Percentiles rank a stretch among this genome's conserved stretches.
phyloP scores from a whole-genome alignment of 2,329 filamentous ascomycete species.

The Tolypocladium nubicola region DNA sequence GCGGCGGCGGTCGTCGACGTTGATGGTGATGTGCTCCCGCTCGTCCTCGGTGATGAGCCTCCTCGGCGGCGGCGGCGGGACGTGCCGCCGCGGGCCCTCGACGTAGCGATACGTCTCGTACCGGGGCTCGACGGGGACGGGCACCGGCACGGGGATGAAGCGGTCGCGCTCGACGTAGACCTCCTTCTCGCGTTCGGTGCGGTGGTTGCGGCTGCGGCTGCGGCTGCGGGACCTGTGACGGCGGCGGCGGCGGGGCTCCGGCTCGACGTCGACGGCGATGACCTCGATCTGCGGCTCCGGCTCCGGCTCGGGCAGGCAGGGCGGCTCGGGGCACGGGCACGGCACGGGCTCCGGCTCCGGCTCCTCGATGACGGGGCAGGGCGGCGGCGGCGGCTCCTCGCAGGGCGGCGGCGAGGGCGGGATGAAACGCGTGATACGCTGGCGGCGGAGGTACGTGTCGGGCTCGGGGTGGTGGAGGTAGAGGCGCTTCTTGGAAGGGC shows the following conservation, averaged over 20 bases:
- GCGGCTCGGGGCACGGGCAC: slow-evolving; percentile 2
- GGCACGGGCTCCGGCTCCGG: slow-evolving; percentile 7
- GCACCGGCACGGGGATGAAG: slow-evolving; percentile 32
- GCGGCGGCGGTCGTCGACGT: slow-evolving; percentile 21
- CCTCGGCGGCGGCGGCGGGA: slow-evolving; percentile 15
- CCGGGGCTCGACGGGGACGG: slow-evolving; percentile 26
- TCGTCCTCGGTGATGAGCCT: slow-evolving; percentile 21
- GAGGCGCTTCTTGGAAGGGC: slow-evolving; percentile 26
- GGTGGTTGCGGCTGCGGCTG: slow-evolving; percentile 14
- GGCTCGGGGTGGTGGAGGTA: slow-evolving; percentile 29
- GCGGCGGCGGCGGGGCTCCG: slow-evolving; percentile 12
- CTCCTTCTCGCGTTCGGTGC: slow-evolving; percentile 27
- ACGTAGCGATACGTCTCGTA: slow-evolving; percentile 44
- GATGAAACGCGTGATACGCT: slow-evolving; percentile 26
- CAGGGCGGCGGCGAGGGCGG: slow-evolving; percentile 22
- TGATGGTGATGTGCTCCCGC: slow-evolving; percentile 13
- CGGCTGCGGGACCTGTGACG: slow-evolving; percentile 14
- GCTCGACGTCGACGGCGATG: slow-evolving; percentile 27
- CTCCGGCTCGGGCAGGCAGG: slow-evolving; percentile 11
- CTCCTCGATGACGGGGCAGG: slow-evolving; percentile 8
- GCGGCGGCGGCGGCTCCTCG: slow-evolving; percentile 9
- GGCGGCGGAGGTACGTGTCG: slow-evolving; percentile 24
- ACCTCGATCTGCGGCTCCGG: slow-evolving; percentile 23
- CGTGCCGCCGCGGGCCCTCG: slow-evolving; percentile 31
- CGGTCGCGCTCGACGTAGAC: slow-evolving; percentile 42